Evolutionary conservation across 371 early-diverging fungal species (phyloP).

Genomic region (Synchytrium microbalum): DNA sequence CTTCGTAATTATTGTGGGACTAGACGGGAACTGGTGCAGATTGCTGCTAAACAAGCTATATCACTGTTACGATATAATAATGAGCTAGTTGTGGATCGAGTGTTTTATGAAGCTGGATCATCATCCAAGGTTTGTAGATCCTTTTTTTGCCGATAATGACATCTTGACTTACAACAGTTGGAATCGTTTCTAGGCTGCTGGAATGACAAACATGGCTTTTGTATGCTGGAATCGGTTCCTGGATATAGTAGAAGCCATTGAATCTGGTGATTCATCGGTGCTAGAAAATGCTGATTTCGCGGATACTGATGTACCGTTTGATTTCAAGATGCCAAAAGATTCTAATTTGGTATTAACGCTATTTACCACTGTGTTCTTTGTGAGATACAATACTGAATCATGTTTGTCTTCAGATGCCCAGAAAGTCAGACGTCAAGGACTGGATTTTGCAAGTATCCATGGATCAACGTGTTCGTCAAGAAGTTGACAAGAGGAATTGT

Average conservation of each 20-base stretch:
- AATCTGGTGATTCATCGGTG: constrained; percentile 38
- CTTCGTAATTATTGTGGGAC: constrained; percentile 38
- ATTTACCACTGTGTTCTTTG: background rate
- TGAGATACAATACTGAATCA: background rate
- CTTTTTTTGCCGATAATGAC: background rate
- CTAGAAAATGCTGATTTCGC: constrained; percentile 40
- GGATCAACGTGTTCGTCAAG: constrained; percentile 41
- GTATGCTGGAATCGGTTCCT: constrained; percentile 51
- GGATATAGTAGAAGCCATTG: constrained; percentile 48
- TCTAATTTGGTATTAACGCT: constrained; percentile 26
- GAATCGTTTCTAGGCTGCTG: constrained; percentile 25
- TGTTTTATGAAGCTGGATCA: constrained; percentile 43
- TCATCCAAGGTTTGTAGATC: constrained; percentile 34
- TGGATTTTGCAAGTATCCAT: constrained; percentile 51
- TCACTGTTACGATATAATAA: constrained; percentile 40
- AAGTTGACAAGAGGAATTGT: constrained; percentile 39
- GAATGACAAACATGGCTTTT: constrained; percentile 49
- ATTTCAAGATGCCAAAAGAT: constrained; percentile 33
- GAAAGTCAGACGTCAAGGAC: constrained; percentile 43
- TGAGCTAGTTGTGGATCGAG: constrained; percentile 34
- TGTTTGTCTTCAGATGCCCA: constrained; percentile 27
- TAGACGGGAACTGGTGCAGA: constrained; percentile 31
- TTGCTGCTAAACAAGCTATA: constrained; percentile 42
- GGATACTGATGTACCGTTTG: constrained; percentile 45
- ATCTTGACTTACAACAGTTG: constrained; percentile 1